A percentile compares a stretch with the other conserved stretches of the same genome.
Conservation (phyloP, 305 asterid genomes). For the Fraxinus baroniana region DNA sequence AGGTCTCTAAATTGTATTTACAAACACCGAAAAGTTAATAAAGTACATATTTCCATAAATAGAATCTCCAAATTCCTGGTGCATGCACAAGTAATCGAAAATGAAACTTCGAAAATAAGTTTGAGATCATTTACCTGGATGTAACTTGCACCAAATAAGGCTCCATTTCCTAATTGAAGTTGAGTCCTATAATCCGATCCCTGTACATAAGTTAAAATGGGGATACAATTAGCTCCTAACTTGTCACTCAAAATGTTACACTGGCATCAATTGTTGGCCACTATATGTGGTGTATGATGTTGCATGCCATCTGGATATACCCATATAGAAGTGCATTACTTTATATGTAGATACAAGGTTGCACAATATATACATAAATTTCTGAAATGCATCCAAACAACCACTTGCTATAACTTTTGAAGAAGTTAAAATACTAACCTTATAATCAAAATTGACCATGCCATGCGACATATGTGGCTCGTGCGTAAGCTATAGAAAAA, state of each 20-base stretch:
- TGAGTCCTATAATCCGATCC: conserved; percentile 74
- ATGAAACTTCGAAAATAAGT: not conserved
- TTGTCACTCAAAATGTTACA: conserved; percentile 12
- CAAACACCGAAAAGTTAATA: not conserved
- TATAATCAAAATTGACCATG: conserved; percentile 85
- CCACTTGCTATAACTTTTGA: not conserved
- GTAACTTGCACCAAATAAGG: conserved; percentile 84
- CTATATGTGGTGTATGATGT: not conserved
- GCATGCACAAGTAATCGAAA: too few relatives aligned
- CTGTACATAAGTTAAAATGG: conserved; percentile 30
- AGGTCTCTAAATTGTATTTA: not conserved
- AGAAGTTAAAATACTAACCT: conserved; percentile 47
- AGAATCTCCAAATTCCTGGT: conserved; percentile 13
- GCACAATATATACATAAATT: not conserved
- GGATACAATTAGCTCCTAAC: conserved; percentile 16
- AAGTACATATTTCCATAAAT: not conserved
- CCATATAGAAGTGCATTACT: conserved; percentile 9
- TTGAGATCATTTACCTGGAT: conserved; percentile 62
- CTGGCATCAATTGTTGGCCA: conserved; percentile 7
- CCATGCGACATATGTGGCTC: conserved; percentile 97
- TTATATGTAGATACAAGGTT: not conserved
- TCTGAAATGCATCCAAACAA: conserved; percentile 11
- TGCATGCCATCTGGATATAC: not conserved
- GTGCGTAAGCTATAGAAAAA: conserved; percentile 59
- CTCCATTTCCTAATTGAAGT: conserved; percentile 81